A percentile compares a stretch with the other conserved stretches of the same genome.
phyloP scores from a whole-genome alignment of 331 rosid species.

The Erythrophleum ivorense region DNA sequence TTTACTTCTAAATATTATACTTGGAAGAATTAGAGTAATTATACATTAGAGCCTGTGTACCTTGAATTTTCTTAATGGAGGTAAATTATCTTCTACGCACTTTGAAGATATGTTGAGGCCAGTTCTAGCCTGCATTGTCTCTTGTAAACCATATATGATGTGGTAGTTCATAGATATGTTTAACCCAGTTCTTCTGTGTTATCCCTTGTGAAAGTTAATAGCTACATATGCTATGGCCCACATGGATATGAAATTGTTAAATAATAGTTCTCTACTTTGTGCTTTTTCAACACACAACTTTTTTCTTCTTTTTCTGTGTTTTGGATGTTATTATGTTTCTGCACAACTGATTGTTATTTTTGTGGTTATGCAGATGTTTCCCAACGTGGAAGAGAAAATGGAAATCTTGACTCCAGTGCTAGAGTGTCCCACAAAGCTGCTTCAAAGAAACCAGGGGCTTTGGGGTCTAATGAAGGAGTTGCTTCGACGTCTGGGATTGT shows the following conservation, averaged over 20 bases:
- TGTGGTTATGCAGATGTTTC: conserved; percentile 80
- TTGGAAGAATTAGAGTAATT: conserved; percentile 4
- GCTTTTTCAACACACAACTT: background rate
- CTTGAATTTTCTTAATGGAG: background rate
- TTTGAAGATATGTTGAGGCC: conserved; percentile 10
- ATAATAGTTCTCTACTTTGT: conserved; percentile 1
- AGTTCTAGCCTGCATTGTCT: background rate
- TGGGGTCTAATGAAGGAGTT: conserved; percentile 72
- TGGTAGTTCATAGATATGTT: background rate
- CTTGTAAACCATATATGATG: background rate
- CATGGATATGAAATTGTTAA: background rate
- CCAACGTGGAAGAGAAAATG: conserved; percentile 94
- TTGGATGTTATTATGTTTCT: conserved; percentile 36
- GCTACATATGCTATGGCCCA: background rate
- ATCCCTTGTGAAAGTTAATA: background rate
- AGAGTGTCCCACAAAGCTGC: conserved; percentile 70
- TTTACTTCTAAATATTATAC: conserved; percentile 13
- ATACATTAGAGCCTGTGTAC: background rate
- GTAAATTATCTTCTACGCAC: background rate
- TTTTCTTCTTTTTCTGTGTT: conserved; percentile 19
- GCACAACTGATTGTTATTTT: conserved; percentile 31
- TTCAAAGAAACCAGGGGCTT: conserved; percentile 74
- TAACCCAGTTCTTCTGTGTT: conserved; percentile 14
- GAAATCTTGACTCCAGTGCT: conserved; percentile 74
- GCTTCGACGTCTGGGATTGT: conserved; percentile 89